Base-by-base conservation (phyloP, 148 eudicot species). In the Chenopodium formosanum region DNA sequence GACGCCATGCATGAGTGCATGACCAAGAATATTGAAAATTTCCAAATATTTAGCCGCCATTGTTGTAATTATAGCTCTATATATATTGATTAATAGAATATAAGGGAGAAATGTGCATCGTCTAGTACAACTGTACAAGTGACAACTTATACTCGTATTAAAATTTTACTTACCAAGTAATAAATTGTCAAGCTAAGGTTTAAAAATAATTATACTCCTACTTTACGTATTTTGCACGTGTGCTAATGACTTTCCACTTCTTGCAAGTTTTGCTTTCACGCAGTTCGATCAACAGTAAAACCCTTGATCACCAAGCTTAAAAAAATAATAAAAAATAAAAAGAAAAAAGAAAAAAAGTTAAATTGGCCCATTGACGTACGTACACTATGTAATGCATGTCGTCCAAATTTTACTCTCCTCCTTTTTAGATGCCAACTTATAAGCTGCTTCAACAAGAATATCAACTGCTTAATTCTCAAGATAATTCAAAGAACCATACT, bases 191-290 rank as follows among this genome's bases (percentile, higher is more conserved):
- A 5, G 40, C 40, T 56, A 56, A 56, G 62, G 22, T 56, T 56
- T 56, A 14, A 9, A 48, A 48, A 10, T 1, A 50, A 1, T 31
- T 9, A 2, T 50, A 50, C 13, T 48, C 70, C 32, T 72, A 74
- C 25, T 47, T 48, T 74, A 81, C 72, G 83, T 73, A 74, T 64
- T 11, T 10, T 17, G 78, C 78, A 81, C 78, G 83, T 73, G 82
- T 78, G 78, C 13, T 31, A 27, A 70, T 50, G 53, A 50, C 83
- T 81, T 81, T 81, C 32, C 73, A 64, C 78, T 44, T 64, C 78
- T 73, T 81, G 22, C 73, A 74, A 81, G 83, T 64, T 62, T 81
- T 81, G 83, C 83, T 64, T 81, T 74, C 71, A 60, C 78, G 12
- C 29, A 19, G 62, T 63, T 34, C 46, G 44, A 40, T 40, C 44